Conservation (phyloP, 1,284 basidiomycete species). For the Puccinia coronata region DNA sequence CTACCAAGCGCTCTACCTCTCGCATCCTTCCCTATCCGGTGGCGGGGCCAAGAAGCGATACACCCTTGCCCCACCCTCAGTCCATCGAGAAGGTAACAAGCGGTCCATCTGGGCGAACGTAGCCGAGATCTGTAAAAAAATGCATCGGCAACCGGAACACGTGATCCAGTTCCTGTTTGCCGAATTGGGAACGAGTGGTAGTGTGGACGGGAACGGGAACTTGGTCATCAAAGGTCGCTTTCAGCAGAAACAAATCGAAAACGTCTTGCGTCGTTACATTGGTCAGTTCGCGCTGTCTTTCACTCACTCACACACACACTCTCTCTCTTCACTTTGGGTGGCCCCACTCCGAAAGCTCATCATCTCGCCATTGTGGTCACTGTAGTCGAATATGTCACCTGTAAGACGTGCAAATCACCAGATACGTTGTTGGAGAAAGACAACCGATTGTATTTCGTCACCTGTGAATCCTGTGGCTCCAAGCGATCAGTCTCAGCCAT, state of each 20-base stretch:
- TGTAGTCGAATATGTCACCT: slow-evolving; percentile 96
- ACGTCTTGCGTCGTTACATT: slow-evolving; percentile 93
- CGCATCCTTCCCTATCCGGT: slow-evolving; percentile 78
- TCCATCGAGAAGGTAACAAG: slow-evolving; percentile 91
- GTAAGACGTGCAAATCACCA: slow-evolving; percentile 98
- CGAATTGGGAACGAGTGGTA: slow-evolving; percentile 97
- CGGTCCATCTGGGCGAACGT: slow-evolving; percentile 96
- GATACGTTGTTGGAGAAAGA: slow-evolving; percentile 95
- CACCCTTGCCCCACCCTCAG: slow-evolving; percentile 94
- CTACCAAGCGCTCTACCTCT: slow-evolving; percentile 85
- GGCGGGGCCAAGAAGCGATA: slow-evolving; percentile 78
- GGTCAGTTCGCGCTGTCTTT: slow-evolving; percentile 64
- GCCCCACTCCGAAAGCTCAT: background rate
- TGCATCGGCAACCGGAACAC: slow-evolving; percentile 99
- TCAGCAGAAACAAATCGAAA: slow-evolving; percentile 98
- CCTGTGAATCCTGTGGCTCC: slow-evolving; percentile 84
- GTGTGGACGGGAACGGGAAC: slow-evolving; percentile 86
- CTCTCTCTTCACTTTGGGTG: slow-evolving; percentile 12
- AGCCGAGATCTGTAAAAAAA: slow-evolving; percentile 94
- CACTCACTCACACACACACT: too few species aligned
- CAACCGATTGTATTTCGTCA: slow-evolving; percentile 99
- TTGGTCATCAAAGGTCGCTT: slow-evolving; percentile 97
- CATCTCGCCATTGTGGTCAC: background rate
- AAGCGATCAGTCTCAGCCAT: slow-evolving; percentile 85
- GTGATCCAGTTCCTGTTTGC: slow-evolving; percentile 97